Evolutionary conservation across 805 yeast genomes (phyloP).

Genomic region (Schwanniomyces yamadae): DNA sequence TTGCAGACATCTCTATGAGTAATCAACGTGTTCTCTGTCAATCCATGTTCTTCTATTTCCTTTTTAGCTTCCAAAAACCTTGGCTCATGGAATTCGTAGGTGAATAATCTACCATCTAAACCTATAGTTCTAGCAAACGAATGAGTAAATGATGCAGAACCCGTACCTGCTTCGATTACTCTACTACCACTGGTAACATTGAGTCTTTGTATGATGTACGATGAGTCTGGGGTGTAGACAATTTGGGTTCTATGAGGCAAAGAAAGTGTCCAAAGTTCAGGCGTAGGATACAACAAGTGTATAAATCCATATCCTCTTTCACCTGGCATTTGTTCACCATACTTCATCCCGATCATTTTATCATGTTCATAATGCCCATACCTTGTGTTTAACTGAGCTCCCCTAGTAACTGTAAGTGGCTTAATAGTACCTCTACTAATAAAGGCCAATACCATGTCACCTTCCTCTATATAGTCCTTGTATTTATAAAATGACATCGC

Average conservation of each 20-base stretch:
- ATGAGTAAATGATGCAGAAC: constrained; percentile 94
- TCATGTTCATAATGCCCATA: constrained; percentile 89
- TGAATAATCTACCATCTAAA: constrained; percentile 60
- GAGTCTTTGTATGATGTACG: constrained; percentile 83
- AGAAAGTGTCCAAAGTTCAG: constrained; percentile 95
- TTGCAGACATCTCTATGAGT: constrained; percentile 93
- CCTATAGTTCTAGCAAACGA: constrained; percentile 81
- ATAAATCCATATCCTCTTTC: constrained; percentile 79
- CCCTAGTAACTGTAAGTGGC: constrained; percentile 62
- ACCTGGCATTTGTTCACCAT: constrained; percentile 82
- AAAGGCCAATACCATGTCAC: constrained; percentile 85
- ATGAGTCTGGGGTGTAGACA: constrained; percentile 93
- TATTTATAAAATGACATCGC: constrained; percentile 55
- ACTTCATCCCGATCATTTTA: constrained; percentile 74
- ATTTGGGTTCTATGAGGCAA: constrained; percentile 97
- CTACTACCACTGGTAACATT: constrained; percentile 69
- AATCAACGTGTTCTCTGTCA: constrained; percentile 55
- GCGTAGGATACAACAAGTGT: constrained; percentile 85
- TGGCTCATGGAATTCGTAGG: constrained; percentile 89
- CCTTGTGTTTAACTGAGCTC: constrained; percentile 72
- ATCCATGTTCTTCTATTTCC: constrained; percentile 75
- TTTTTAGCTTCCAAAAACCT: constrained; percentile 73
- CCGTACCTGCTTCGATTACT: constrained; percentile 97
- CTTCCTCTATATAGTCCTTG: constrained; percentile 72
- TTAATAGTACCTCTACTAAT: constrained; percentile 77